phyloP scores from a whole-genome alignment of 352 stramenopile genomes.

The Globisporangium parvum region DNA sequence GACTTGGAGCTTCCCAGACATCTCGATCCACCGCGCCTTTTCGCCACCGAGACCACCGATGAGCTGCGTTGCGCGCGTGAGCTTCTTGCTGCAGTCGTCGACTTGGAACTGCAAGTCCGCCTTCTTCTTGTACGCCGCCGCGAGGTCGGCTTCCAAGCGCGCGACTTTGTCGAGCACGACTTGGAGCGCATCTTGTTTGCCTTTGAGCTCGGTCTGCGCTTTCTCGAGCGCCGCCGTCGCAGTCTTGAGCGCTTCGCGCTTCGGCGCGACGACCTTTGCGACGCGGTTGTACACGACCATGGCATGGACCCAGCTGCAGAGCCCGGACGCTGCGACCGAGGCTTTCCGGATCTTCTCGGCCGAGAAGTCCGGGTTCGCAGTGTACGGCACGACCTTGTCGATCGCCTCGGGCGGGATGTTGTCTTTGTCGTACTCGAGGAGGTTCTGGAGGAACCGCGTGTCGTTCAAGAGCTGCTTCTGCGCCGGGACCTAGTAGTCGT shows the following conservation, averaged over 20 bases:
- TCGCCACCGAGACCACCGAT: constrained; percentile 93
- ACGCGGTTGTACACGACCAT: constrained; percentile 96
- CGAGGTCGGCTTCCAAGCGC: constrained; percentile 82
- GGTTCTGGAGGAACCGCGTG: constrained; percentile 89
- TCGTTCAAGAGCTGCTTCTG: constrained; percentile 92
- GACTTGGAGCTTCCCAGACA: constrained; percentile 77
- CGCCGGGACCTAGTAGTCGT: constrained; percentile 93
- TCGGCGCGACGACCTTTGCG: constrained; percentile 90
- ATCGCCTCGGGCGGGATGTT: constrained; percentile 91
- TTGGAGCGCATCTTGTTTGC: constrained; percentile 89
- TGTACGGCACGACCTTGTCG: constrained; percentile 84
- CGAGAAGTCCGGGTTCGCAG: constrained; percentile 88
- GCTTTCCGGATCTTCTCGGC: constrained; percentile 94
- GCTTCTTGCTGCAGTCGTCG: constrained; percentile 90
- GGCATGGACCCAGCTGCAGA: constrained; percentile 94
- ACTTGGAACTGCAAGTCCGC: constrained; percentile 87
- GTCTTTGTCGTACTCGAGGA: constrained; percentile 95
- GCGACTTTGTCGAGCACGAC: constrained; percentile 91
- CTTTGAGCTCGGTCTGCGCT: constrained; percentile 80
- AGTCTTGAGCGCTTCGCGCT: constrained; percentile 88
- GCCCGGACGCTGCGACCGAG: constrained; percentile 89
- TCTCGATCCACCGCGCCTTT: constrained; percentile 90
- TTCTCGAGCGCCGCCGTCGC: constrained; percentile 84
- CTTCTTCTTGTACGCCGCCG: constrained; percentile 92
- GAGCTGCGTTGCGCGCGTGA: constrained; percentile 89